A percentile compares a stretch with the other conserved stretches of the same genome.
phyloP scores from a whole-genome alignment of 371 early-diverging fungal genomes.

The Circinella minor region DNA sequence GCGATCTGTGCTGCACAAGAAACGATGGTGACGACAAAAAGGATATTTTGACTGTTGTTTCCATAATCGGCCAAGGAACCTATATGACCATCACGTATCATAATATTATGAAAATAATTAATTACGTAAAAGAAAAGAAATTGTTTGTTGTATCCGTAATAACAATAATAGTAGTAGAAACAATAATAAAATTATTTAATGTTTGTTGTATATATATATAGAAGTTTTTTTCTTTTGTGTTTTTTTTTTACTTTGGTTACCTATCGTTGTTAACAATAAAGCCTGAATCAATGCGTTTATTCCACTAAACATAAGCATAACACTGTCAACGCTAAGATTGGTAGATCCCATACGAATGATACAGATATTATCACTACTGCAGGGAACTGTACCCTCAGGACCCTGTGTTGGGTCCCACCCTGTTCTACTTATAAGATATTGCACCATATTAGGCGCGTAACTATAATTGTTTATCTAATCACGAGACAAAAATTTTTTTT shows the following conservation, averaged over 20 bases:
- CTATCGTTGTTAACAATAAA: slow-evolving; percentile 28
- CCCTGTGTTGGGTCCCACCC: slow-evolving; percentile 21
- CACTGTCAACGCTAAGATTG: slow-evolving; percentile 17
- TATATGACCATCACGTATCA: not conserved
- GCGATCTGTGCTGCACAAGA: slow-evolving; percentile 33
- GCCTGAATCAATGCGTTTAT: slow-evolving; percentile 27
- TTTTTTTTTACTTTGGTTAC: not conserved
- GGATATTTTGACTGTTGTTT: slow-evolving; percentile 19
- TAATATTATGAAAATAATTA: too few relatives aligned
- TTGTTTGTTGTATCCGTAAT: not conserved
- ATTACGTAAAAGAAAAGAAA: not conserved
- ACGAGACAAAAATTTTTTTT: not conserved
- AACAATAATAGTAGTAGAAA: not conserved
- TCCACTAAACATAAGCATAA: slow-evolving; percentile 20
- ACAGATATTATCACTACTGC: slow-evolving; percentile 9
- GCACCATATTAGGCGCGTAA: slow-evolving; percentile 30
- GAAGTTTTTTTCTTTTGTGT: too few relatives aligned
- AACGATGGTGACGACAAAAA: slow-evolving; percentile 28
- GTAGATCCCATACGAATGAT: slow-evolving; percentile 10
- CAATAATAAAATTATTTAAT: too few relatives aligned
- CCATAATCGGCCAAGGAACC: slow-evolving; percentile 37
- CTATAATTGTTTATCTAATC: slow-evolving; percentile 31
- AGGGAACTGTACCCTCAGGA: slow-evolving; percentile 9
- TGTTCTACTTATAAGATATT: slow-evolving; percentile 18
- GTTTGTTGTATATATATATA: too few relatives aligned